phyloP scores from a whole-genome alignment of 345 rosid genomes.

The Salix exigua region DNA sequence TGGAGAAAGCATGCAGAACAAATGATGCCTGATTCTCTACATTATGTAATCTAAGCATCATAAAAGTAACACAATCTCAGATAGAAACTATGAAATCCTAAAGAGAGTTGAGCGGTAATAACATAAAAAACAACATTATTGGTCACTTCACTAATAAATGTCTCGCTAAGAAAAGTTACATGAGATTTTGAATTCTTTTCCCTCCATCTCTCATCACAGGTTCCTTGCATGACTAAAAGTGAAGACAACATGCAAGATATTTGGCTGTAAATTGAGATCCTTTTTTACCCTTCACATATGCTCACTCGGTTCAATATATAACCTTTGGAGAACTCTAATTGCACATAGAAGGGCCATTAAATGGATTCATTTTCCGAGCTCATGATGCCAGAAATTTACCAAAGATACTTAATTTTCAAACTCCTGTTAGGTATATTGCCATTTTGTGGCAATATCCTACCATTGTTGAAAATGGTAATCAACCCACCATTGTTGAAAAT shows the following conservation, averaged over 20 bases:
- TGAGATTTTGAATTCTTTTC: background rate
- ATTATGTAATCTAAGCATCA: background rate
- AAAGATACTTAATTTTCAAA: background rate
- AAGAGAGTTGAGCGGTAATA: background rate
- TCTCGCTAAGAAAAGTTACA: background rate
- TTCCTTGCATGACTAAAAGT: background rate
- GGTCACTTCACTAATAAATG: background rate
- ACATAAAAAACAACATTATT: background rate
- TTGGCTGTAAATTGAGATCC: background rate
- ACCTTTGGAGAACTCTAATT: background rate
- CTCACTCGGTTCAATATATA: background rate
- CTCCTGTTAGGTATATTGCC: too few species aligned
- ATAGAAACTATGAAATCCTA: background rate
- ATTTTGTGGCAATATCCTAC: too few species aligned
- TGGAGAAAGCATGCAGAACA: background rate
- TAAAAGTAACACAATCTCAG: background rate
- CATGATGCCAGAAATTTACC: background rate
- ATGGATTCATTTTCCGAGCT: background rate
- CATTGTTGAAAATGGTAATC: too few species aligned
- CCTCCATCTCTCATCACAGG: background rate
- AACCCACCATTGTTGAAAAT: too few species aligned
- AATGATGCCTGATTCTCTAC: background rate
- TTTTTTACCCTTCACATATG: background rate
- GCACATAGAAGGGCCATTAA: background rate
- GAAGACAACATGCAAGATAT: background rate